Conservation (phyloP, 1,139 yeast species). For the Arxiozyma slooffiae region DNA sequence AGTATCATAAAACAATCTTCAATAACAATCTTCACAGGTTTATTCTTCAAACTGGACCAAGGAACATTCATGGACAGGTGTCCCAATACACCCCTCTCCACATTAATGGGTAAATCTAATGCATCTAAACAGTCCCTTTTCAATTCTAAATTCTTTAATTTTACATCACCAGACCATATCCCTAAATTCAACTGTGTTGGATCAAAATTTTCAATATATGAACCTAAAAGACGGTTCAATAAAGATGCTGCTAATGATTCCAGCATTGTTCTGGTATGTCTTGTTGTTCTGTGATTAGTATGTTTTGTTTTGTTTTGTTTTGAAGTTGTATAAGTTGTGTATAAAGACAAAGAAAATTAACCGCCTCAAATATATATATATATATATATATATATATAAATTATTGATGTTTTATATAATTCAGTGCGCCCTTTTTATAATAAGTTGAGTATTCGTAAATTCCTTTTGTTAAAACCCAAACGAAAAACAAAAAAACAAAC, state of each 20-base stretch:
- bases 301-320: background rate
- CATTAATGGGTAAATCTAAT: constrained; percentile 75
- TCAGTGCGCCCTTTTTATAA: background rate
- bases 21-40: constrained; percentile 84
- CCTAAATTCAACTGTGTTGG: constrained; percentile 91
- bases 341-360: too few relatives aligned
- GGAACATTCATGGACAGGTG: constrained; percentile 86
- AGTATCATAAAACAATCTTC: constrained; percentile 83
- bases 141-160: constrained; percentile 62
- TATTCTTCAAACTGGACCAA: constrained; percentile 88
- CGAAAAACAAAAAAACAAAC: too few relatives aligned
- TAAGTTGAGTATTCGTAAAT: too few relatives aligned
- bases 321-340: too few relatives aligned
- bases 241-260: constrained; percentile 44
- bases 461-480: too few relatives aligned
- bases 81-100: constrained; percentile 86
- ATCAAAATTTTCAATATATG: constrained; percentile 87
- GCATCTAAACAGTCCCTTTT: constrained; percentile 71
- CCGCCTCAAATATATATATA: background rate
- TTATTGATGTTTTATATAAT: too few relatives aligned
- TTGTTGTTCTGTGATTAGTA: background rate
- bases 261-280: constrained; percentile 32
- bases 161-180: constrained; percentile 96
- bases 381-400: too few relatives aligned
- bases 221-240: constrained; percentile 39